phyloP scores from a whole-genome alignment of 1,284 basidiomycete species.

The Puccinia triticina region DNA sequence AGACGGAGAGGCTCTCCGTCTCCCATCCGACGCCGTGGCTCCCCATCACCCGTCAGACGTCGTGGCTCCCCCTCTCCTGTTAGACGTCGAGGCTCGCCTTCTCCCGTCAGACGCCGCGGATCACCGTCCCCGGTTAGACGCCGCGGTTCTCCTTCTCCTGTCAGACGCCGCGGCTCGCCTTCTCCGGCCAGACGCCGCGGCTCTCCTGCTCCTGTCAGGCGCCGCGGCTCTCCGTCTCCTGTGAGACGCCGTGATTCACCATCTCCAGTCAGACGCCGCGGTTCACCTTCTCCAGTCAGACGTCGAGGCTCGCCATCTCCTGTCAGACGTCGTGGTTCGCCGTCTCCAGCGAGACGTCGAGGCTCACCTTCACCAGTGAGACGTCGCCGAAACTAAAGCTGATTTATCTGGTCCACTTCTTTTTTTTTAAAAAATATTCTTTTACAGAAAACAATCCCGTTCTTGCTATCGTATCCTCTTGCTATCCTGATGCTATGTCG shows the following conservation, averaged over 20 bases:
- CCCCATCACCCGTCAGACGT: not conserved
- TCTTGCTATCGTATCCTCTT: no score
- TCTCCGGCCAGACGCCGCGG: not conserved
- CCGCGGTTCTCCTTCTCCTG: not conserved
- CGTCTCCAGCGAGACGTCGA: not conserved
- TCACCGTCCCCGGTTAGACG: not conserved
- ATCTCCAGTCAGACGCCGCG: not conserved
- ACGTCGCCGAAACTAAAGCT: no score
- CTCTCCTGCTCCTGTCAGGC: not conserved
- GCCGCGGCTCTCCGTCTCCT: not conserved
- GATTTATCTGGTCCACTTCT: no score
- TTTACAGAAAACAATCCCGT: no score
- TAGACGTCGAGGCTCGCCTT: not conserved
- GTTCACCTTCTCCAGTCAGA: not conserved
- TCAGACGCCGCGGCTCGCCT: slow-evolving; percentile 7
- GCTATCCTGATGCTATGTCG: no score
- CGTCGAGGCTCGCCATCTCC: slow-evolving; percentile 5
- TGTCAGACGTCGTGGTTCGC: not conserved
- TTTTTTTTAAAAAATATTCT: no score
- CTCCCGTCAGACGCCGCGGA: slow-evolving; percentile 1
- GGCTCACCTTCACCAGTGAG: not conserved
- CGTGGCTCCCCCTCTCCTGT: not conserved
- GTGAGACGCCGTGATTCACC: not conserved
- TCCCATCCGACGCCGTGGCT: not conserved
- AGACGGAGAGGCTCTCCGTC: not conserved